Conservation (phyloP, 305 asterid species). For the Solanum hybrid region DNA sequence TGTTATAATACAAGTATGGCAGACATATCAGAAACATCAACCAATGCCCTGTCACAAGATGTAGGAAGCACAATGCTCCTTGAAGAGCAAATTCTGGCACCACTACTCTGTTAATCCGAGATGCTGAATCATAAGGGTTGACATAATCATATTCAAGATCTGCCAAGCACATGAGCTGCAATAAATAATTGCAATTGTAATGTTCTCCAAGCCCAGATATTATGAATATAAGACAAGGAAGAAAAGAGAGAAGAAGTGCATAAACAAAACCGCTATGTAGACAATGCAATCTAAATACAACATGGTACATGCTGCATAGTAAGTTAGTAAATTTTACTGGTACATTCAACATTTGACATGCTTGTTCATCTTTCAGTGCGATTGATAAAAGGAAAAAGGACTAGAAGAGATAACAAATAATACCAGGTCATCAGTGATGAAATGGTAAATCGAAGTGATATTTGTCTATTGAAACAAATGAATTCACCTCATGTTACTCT, state of each 20-base stretch:
- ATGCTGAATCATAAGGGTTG: conserved; percentile 76
- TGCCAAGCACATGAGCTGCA: conserved; percentile 87
- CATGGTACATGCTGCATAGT: not conserved
- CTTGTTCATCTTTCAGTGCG: not conserved
- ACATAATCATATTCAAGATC: conserved; percentile 78
- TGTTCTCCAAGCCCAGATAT: not conserved
- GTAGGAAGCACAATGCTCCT: conserved; percentile 64
- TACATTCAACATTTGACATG: not conserved
- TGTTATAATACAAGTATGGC: conserved; percentile 56
- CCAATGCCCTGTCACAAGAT: conserved; percentile 78
- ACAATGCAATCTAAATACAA: not conserved
- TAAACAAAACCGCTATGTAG: not conserved
- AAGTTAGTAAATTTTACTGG: not conserved
- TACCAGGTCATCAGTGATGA: not conserved
- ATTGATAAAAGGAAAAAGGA: not conserved
- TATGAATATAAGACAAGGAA: not conserved
- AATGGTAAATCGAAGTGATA: not conserved
- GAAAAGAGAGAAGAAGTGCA: not conserved
- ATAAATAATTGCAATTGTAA: not conserved
- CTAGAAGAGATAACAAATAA: not conserved
- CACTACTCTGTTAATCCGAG: conserved; percentile 57
- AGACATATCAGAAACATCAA: conserved; percentile 55
- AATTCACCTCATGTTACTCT: not conserved
- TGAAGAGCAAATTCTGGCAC: conserved; percentile 57
- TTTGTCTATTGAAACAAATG: not conserved